A percentile compares a stretch with the other conserved stretches of the same genome.
Evolutionary conservation across 352 stramenopile genomes (phyloP).

Genomic region (Pythium aristosporum): DNA sequence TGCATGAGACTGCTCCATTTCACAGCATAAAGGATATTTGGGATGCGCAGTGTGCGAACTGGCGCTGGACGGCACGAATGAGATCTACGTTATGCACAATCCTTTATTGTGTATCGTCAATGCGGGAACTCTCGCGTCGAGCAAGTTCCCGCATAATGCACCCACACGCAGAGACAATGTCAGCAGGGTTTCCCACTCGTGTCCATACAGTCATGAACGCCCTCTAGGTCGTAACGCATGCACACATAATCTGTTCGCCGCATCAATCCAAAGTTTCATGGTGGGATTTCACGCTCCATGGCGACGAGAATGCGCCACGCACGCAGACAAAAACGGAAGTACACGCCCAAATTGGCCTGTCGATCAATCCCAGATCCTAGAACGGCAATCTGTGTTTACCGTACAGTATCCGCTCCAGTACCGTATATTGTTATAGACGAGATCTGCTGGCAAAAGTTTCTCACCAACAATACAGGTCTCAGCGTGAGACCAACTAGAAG

Average conservation of each 20-base stretch:
- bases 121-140: neutral
- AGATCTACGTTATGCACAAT: neutral
- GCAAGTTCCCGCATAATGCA: conserved; percentile 6
- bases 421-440: no score
- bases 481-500: no score
- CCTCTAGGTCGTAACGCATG: neutral
- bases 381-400: neutral
- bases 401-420: neutral
- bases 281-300: neutral
- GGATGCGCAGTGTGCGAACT: neutral
- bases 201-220: no score
- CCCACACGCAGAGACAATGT: neutral
- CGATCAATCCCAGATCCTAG: conserved; percentile 12
- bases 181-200: no score
- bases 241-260: neutral
- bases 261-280: no score
- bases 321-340: neutral
- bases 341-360: neutral
- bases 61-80: conserved; percentile 4
- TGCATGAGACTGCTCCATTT: no score
- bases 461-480: no score
- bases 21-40: no score
- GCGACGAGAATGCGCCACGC: no score
- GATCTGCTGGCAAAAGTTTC: no score
- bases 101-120: neutral